phyloP scores from a whole-genome alignment of 441 rosid genomes.

The Jatropha multifida region DNA sequence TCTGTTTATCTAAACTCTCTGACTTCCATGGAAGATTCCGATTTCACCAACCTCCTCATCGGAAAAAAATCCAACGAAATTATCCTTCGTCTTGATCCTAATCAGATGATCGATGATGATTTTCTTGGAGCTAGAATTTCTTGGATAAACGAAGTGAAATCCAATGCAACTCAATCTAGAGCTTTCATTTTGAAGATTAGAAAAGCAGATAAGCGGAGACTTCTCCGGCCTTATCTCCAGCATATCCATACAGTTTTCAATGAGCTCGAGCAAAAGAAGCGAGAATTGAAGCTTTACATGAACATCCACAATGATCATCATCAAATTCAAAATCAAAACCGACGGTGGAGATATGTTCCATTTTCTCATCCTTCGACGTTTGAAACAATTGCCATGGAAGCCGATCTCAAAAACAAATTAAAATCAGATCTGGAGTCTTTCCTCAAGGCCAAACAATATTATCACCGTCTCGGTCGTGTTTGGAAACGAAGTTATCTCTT shows the following conservation, averaged over 20 bases:
- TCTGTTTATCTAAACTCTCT: conserved; percentile 65
- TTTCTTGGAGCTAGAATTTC: conserved; percentile 72
- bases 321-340: conserved; percentile 19
- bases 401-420: conserved; percentile 62
- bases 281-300: conserved; percentile 54
- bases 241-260: conserved; percentile 77
- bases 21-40: conserved; percentile 66
- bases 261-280: conserved; percentile 58
- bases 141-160: conserved; percentile 53
- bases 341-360: conserved; percentile 64
- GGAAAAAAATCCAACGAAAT: conserved; percentile 62
- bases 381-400: conserved; percentile 72
- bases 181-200: conserved; percentile 60
- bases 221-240: conserved; percentile 79
- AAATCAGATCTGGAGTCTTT: conserved; percentile 81
- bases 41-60: conserved; percentile 74
- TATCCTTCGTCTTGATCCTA: conserved; percentile 61
- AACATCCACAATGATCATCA: conserved; percentile 31
- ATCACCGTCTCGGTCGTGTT: conserved; percentile 74
- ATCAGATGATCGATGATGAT: conserved; percentile 60
- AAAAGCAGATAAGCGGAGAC: conserved; percentile 72
- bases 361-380: conserved; percentile 71
- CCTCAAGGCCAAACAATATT: conserved; percentile 64
- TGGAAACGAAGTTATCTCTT: conserved; percentile 88
- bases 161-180: conserved; percentile 15